Evolutionary conservation across 1,284 basidiomycete species (phyloP).

Genomic region (Cryptococcus sp.): DNA sequence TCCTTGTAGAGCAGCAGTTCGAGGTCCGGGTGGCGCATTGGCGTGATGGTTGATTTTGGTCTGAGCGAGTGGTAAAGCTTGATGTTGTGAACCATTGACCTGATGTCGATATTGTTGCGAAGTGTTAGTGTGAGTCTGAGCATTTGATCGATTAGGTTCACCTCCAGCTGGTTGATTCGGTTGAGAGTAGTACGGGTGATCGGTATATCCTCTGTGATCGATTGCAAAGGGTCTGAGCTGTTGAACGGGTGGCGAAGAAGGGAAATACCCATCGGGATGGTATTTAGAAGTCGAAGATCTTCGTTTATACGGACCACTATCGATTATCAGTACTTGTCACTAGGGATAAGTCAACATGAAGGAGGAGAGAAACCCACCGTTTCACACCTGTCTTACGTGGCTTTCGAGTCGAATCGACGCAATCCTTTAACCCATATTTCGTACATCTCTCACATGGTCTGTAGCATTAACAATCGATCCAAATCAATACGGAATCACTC

Average conservation of each 20-base stretch:
- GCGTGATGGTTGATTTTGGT: background rate
- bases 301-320: conserved; percentile 17
- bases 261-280: too few species aligned
- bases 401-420: conserved; percentile 37
- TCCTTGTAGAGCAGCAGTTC: conserved; percentile 4
- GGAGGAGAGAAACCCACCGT: conserved; percentile 22
- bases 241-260: too few species aligned
- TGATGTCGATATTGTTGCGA: background rate
- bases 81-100: background rate
- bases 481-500: conserved; percentile 3
- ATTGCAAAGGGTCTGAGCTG: too few species aligned
- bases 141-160: too few species aligned
- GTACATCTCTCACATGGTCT: conserved; percentile 41
- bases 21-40: background rate
- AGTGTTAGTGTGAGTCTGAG: too few species aligned
- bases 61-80: background rate
- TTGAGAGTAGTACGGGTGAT: too few species aligned
- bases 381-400: conserved; percentile 39
- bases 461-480: background rate
- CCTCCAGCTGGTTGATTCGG: too few species aligned
- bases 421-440: conserved; percentile 34
- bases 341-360: background rate
- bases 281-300: background rate
- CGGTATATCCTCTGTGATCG: too few species aligned
- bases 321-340: too few species aligned